Base-by-base conservation (phyloP, 2,329 filamentous ascomycete genomes). In the Fusarium sp. region DNA sequence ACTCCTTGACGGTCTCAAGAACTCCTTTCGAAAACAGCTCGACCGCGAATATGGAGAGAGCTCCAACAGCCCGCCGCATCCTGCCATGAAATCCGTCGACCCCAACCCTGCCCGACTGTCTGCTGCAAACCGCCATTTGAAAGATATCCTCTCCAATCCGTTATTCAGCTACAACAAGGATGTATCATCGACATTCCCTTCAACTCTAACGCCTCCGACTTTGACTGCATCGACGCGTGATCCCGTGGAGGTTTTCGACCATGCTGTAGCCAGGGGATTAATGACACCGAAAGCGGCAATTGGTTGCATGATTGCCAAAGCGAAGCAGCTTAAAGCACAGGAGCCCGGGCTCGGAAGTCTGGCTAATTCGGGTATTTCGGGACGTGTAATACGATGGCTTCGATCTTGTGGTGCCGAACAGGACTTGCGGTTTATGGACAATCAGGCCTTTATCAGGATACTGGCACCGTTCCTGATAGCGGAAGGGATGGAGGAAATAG, bases 21-120 rank as follows among this genome's bases (percentile, higher is more conserved):
- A 77, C 6, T 86, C 84, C 3, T 87, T 87, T 69, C 80, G 84
- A 47, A 78, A 78, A 50, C 81, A 85, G 27, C 80, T 87, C n/a
- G 83, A 86, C 65, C 77, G 75, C 38, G 84, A 87, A 67, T 82
- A 87, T 66, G 83, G 83, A 57, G 79, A 75, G 68, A 68, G 76
- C 27, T 61, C 72, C 14, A 69, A 77, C 9, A 60, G 61, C 33
- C 62, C 41, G 31, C 55, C 54, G 14, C 29, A 53, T n/a, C 15
- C 57, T 33, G 27, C 57, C 49, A 46, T 67, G 39, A 67, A 64
- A 45, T 29, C 57, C 37, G 39, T 53, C 31, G 67, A 70, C 25
- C 27, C 57, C 21, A 47, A 59, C 17, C 64, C 61, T 29, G 39
- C 58, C 74, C 61, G 83, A 79, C 66, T 72, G 43, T 76, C 76